Conservation (phyloP, 306 rosid genomes). For the Chamaecrista fasciculata region DNA sequence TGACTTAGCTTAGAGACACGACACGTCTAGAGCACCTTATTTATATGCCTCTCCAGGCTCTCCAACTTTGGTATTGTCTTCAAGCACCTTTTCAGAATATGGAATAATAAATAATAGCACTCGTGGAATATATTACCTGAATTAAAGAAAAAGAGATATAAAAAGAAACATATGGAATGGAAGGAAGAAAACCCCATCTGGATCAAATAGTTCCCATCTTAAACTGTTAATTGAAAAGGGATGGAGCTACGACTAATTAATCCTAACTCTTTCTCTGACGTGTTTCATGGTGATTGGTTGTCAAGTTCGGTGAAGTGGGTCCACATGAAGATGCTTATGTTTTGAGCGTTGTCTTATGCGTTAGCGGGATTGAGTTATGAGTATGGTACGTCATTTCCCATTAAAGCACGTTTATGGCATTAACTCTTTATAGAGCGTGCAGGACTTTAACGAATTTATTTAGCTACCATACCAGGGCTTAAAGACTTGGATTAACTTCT, state of each 20-base stretch:
- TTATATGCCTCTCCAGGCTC: not conserved
- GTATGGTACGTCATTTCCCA: slow-evolving; percentile 13
- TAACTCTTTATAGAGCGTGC: not conserved
- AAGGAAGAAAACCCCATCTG: no score
- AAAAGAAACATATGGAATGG: no score
- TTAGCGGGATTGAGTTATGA: no score
- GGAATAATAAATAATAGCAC: not conserved
- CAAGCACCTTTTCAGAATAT: not conserved
- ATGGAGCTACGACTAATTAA: not conserved
- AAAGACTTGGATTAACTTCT: no score
- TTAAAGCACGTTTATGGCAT: slow-evolving; percentile 30
- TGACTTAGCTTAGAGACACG: no score
- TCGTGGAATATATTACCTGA: not conserved
- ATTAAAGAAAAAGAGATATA: no score
- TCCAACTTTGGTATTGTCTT: not conserved
- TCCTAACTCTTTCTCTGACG: not conserved
- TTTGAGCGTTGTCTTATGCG: no score
- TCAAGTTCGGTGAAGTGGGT: not conserved
- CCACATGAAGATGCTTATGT: not conserved
- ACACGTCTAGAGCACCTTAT: no score
- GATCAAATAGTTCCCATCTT: no score
- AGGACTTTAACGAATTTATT: not conserved
- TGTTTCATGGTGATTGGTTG: not conserved
- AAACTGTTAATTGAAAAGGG: no score
- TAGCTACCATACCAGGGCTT: no score